Percentiles rank a stretch among this genome's conserved stretches.
Conservation (phyloP, 1,139 yeast species). For the Suhomyces chickasaworum region DNA sequence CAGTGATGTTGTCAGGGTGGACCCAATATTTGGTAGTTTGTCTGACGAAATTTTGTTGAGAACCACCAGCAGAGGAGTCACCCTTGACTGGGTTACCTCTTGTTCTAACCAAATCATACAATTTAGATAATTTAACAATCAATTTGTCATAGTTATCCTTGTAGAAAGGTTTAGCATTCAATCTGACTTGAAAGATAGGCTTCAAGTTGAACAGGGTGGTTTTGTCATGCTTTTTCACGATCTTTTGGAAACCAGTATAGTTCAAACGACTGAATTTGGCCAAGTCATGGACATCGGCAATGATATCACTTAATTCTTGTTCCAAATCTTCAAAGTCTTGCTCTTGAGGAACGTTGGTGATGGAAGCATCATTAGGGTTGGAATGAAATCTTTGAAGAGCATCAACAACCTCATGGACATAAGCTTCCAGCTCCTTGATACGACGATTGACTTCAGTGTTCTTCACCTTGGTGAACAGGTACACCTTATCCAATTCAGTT, state of each 20-base stretch:
- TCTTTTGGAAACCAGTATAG: slow-evolving; percentile 95
- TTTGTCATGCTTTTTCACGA: slow-evolving; percentile 94
- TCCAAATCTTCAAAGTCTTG: slow-evolving; percentile 90
- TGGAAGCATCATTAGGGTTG: slow-evolving; percentile 21
- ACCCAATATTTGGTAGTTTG: slow-evolving; percentile 99
- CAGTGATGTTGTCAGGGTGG: slow-evolving; percentile 98
- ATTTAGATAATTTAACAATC: slow-evolving; percentile 84
- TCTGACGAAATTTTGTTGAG: slow-evolving; percentile 95
- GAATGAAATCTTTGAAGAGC: slow-evolving; percentile 27
- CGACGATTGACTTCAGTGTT: slow-evolving; percentile 81
- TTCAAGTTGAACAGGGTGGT: slow-evolving; percentile 78
- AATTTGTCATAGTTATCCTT: slow-evolving; percentile 90
- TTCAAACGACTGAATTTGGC: slow-evolving; percentile 91
- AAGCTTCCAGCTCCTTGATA: slow-evolving; percentile 74
- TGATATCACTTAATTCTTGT: slow-evolving; percentile 87
- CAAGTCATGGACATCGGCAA: slow-evolving; percentile 96
- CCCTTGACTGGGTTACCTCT: slow-evolving; percentile 94
- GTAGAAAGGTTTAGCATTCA: slow-evolving; percentile 91
- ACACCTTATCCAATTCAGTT: slow-evolving; percentile 85
- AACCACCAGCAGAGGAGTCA: slow-evolving; percentile 95
- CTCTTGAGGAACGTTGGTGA: slow-evolving; percentile 54
- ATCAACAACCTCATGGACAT: slow-evolving; percentile 65
- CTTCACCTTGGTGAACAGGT: slow-evolving; percentile 84
- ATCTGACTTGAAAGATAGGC: slow-evolving; percentile 90
- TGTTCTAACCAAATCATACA: slow-evolving; percentile 91